Percentiles rank a stretch among this genome's conserved stretches.
phyloP scores from a whole-genome alignment of 2,329 filamentous ascomycete genomes.

The Xylaria sp. region DNA sequence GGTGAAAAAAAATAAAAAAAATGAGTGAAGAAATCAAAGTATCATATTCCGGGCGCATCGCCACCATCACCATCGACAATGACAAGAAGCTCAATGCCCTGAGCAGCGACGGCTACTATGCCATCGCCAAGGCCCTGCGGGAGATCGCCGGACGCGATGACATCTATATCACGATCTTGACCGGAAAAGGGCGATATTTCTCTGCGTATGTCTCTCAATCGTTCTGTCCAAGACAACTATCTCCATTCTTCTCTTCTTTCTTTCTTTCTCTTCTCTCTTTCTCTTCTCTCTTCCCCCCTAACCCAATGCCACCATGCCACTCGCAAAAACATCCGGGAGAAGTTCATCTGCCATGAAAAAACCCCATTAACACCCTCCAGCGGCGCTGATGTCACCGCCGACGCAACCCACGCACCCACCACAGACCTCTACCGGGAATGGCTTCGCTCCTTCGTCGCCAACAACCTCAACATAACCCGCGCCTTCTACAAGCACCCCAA shows the following conservation, averaged over 20 bases:
- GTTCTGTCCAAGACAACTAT: too few relatives aligned
- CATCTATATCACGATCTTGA: slow-evolving; percentile 77
- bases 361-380: slow-evolving; percentile 6
- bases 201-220: slow-evolving; percentile 62
- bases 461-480: slow-evolving; percentile 85
- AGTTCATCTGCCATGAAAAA: background rate
- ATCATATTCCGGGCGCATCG: slow-evolving; percentile 63
- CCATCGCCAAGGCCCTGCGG: slow-evolving; percentile 65
- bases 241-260: too few relatives aligned
- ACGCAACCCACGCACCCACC: background rate
- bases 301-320: background rate
- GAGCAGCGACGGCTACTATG: slow-evolving; percentile 66
- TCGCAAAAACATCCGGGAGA: too few relatives aligned
- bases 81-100: slow-evolving; percentile 85
- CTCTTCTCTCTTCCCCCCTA: background rate
- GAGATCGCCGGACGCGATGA: slow-evolving; percentile 75
- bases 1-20: slow-evolving; percentile 27
- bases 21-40: slow-evolving; percentile 43
- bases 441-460: slow-evolving; percentile 68
- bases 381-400: slow-evolving; percentile 22
- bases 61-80: slow-evolving; percentile 82
- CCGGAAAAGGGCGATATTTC: slow-evolving; percentile 78
- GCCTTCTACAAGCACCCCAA: slow-evolving; percentile 93
- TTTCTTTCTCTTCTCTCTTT: background rate
- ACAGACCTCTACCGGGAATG: slow-evolving; percentile 45